Percentiles rank a stretch among this genome's conserved stretches.
These are phyloP conservation scores for Annona squamosa DNA, from an alignment of 164 flowering plant genomes.

Conservation along the genomic window DNA sequence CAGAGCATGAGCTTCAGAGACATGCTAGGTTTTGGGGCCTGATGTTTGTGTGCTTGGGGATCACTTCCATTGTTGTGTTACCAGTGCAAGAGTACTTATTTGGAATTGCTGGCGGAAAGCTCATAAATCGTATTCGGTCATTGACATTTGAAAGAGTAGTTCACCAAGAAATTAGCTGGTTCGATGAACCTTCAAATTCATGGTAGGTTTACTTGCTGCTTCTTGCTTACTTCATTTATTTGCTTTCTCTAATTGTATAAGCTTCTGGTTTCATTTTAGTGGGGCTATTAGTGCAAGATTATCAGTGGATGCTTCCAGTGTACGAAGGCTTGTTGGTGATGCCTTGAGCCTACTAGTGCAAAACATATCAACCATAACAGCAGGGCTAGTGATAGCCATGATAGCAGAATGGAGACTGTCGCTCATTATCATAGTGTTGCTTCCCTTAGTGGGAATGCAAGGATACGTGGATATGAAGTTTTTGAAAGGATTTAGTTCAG, in stretches of 20 bases:
- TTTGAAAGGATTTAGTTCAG: constrained; percentile 30
- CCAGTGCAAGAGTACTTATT: constrained; percentile 49
- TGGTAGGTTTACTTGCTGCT: constrained; percentile 25
- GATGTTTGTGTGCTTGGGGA: constrained; percentile 34
- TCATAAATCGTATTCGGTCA: constrained; percentile 49
- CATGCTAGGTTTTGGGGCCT: constrained; percentile 51
- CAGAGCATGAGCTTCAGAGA: constrained; percentile 23
- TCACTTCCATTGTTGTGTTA: constrained; percentile 12
- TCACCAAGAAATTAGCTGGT: constrained; percentile 66
- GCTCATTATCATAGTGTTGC: constrained; percentile 20
- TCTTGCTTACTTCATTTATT: not conserved
- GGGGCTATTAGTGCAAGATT: constrained; percentile 43
- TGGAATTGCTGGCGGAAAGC: constrained; percentile 55
- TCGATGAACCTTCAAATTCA: constrained; percentile 56
- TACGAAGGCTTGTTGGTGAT: constrained; percentile 39
- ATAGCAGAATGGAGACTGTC: constrained; percentile 38
- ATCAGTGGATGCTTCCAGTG: constrained; percentile 21
- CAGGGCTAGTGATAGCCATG: constrained; percentile 38
- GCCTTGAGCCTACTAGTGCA: constrained; percentile 32
- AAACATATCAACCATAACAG: constrained; percentile 28
- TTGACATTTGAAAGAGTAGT: constrained; percentile 50
- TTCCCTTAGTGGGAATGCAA: constrained; percentile 33
- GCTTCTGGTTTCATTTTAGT: constrained; percentile 13
- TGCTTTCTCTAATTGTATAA: not conserved
- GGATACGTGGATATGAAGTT: constrained; percentile 28